A percentile compares a stretch with the other conserved stretches of the same genome.
These are phyloP conservation scores for Tolypocladium capitatum DNA, from an alignment of 2,329 filamentous ascomycete genomes.

Conservation along the genomic window DNA sequence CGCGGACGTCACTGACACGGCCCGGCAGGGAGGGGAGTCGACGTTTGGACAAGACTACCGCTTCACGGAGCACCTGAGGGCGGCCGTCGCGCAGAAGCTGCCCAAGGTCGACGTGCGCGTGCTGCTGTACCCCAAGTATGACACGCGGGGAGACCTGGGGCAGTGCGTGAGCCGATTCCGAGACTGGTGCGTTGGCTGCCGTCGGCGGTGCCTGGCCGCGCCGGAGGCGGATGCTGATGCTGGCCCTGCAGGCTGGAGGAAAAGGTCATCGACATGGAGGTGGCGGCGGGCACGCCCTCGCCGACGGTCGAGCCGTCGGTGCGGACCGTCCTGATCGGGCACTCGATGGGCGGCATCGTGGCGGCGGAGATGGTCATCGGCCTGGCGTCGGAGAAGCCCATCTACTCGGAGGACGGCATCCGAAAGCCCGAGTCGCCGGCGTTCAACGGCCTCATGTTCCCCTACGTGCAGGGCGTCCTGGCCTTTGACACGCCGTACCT, in stretches of 20 bases:
- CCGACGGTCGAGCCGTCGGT: conserved; percentile 81
- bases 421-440: conserved; percentile 19
- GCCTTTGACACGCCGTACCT: conserved; percentile 92
- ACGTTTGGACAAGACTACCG: conserved; percentile 55
- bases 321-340: conserved; percentile 67
- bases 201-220: not conserved
- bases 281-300: conserved; percentile 63
- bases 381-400: conserved; percentile 44
- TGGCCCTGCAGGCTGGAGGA: conserved; percentile 56
- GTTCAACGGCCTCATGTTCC: conserved; percentile 69
- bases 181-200: conserved; percentile 45
- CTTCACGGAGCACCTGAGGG: conserved; percentile 61
- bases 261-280: conserved; percentile 88
- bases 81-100: conserved; percentile 49
- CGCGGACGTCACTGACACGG: no score
- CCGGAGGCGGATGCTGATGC: not conserved
- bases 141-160: conserved; percentile 65
- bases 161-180: conserved; percentile 61
- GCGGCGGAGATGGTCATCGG: conserved; percentile 76
- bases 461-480: conserved; percentile 78
- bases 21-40: conserved; percentile 53
- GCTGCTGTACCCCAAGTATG: conserved; percentile 66
- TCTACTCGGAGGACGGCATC: conserved; percentile 32
- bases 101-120: conserved; percentile 55
- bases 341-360: conserved; percentile 90